Base-by-base conservation (phyloP, 2,329 filamentous ascomycete genomes). In the Trichoderma sp. region DNA sequence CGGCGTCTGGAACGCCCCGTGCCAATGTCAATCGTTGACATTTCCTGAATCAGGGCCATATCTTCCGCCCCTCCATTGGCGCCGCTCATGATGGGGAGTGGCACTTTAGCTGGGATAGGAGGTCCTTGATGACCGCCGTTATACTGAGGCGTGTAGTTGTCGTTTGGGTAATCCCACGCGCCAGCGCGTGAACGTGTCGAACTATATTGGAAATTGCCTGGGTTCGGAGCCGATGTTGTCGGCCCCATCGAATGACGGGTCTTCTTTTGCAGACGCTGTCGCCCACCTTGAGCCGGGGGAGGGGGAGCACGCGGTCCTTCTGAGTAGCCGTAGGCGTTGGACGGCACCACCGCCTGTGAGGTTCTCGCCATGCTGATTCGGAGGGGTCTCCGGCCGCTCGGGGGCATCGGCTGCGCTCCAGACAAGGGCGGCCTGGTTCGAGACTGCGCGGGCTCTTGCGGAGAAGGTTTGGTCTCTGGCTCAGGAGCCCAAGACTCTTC, bases 401-500 rank as follows among this genome's bases (percentile, higher is more conserved):
- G 78, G 2, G 86, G 84, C 76, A 86, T 83, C 5, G 86, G 85
- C 73, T 88, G 86, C 1, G 88, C 85, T 3, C 88, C 88, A 5
- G 81, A 84, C 1, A 87, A 82, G 3, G 85, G 80, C 7, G 85
- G 83, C 36, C 88, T 83, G 6, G 83, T 79, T 28, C 78, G 78
- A 39, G 79, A 70, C 65, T 82, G 79, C 69, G 77, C 73, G 1
- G 78, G 75, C 20, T 77, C 72, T 64, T 78, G 59, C 4, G 30
- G 74, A 57, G 74, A 78, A 34, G 78, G 74, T 73, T 81, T 81
- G 2, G 87, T 85, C 75, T 93, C 91, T 0, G 92, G 92, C 76
- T 94, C 92, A 0, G 92, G 92, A 2, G 92, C 92, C 92, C 92
- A 94, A 1, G 89, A 89, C 70, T 93, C 90, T 78, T 93, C 88